Base-by-base conservation (phyloP, 1,284 basidiomycete genomes). In the Rugosomyces carneus region DNA sequence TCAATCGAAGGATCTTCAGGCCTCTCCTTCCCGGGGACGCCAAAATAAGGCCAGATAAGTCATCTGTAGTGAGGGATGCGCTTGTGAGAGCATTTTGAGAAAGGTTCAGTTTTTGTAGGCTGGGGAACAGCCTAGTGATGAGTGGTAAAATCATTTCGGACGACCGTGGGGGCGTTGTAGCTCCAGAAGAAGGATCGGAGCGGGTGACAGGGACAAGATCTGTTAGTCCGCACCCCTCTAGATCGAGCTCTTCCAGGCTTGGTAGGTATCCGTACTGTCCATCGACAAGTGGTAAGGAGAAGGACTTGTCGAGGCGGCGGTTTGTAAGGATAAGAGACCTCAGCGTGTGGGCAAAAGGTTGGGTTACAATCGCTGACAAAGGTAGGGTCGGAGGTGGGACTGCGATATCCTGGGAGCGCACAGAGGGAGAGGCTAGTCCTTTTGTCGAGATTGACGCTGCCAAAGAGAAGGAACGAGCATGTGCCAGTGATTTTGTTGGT, bases 81-180 rank as follows among this genome's bases (percentile, higher is more conserved):
- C 72, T 76, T 1, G 80, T 80, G 9, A 90, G 59, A 0, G 62
- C 55, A 54, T 90, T 90, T 60, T 84, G 83, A n/a, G 83, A 82
- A 41, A 90, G 64, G 51, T 89, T 82, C 23, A 90, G 70, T 7
- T 72, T 78, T 34, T 67, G 69, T 42, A 90, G 57, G 51, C 73
- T 74, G 2, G 87, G 87, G 63, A 90, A 90, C 2, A 89, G 66
- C 38, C 65, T 67, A 4, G 76, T 65, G 35, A 89, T 59, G 18
- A 82, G 64, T 0, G 75, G 69, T 16, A 90, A 61, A 7, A 86
- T 61, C 5, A 68, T 67, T 50, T 81, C 78, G 44, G 56, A 75
- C 3, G 68, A 63, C 13, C 74, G 71, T 2, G 66, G 61, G 13
- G 69, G 64, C 13, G 68, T 60, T 13, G 57, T 52, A 2, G 55